Base-by-base conservation (phyloP, 2,329 filamentous ascomycete genomes). In the Talaromyces sp. region DNA sequence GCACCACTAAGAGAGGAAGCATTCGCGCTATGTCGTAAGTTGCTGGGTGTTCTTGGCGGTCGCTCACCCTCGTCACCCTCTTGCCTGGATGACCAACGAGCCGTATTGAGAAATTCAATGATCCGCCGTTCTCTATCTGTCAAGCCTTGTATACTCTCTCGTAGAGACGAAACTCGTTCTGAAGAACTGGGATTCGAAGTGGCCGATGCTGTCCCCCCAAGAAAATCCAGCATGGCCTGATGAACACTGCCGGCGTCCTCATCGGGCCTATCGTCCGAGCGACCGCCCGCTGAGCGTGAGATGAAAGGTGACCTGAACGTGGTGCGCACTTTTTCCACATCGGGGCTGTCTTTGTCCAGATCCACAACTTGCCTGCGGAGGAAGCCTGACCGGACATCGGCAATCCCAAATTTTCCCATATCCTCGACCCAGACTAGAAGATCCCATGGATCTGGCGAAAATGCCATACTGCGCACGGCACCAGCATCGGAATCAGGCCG, bases 391-490 rank as follows among this genome's bases (percentile, higher is more conserved):
- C 79, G 78, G 55, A 81, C 68, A 66, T 81, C 79, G 32, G 78
- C 77, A 60, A 81, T 66, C 8, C 79, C 79, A 51, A 76, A 76
- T 63, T 76, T 72, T 17, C 79, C 79, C 64, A 90, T 88, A 68
- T 96, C 90, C 74, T 99, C 95, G 9, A 92, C 90, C 93, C 95
- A 98, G 7, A 96, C 89, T 46, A 99, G 79, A 19, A 99, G 84
- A 71, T 97, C 93, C 80, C 89, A 93, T 0, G 93, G 91, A 1
- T 90, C 89, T 0, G 93, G 93, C 4, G 90, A 92, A 71, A 99
- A 99, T 1, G 89, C 84, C 89, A 98, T 96, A 63, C 92, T 91
- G 63, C 95, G 85, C 58, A 98, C 87, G 32, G 93, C 92, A 50
- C 93, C 93, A 21, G 84, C 82, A 24, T 85, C 82, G n/a, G 80